Evolutionary conservation across 345 rosid genomes (phyloP).

Genomic region (Moricandia moricandioides): DNA sequence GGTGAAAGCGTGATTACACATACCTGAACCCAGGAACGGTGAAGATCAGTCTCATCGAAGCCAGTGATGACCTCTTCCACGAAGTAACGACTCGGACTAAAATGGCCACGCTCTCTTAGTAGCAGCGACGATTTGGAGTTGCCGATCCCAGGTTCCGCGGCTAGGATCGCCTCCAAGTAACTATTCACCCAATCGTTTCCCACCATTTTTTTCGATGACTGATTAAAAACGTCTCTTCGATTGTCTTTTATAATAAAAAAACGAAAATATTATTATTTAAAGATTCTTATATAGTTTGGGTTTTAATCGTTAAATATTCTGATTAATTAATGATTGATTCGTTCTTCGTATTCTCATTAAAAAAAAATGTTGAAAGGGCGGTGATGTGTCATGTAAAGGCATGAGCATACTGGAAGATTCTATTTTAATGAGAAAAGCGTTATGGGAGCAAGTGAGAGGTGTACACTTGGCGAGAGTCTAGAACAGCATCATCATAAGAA

Average conservation of each 20-base stretch:
- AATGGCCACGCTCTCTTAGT: slow-evolving; percentile 75
- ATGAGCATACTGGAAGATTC: background rate
- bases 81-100: slow-evolving; percentile 74
- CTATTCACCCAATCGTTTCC: slow-evolving; percentile 45
- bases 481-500: background rate
- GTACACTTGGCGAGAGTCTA: slow-evolving; percentile 4
- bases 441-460: background rate
- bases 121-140: slow-evolving; percentile 48
- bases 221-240: background rate
- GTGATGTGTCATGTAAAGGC: slow-evolving; percentile 7
- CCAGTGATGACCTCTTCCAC: slow-evolving; percentile 78
- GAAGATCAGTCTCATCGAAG: slow-evolving; percentile 87
- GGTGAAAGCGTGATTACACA: background rate
- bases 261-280: no score
- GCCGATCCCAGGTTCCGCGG: slow-evolving; percentile 32
- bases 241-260: background rate
- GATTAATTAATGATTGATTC: background rate
- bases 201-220: slow-evolving; percentile 19
- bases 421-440: background rate
- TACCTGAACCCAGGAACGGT: slow-evolving; percentile 82
- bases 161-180: slow-evolving; percentile 40
- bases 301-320: background rate
- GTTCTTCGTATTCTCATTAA: background rate
- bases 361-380: background rate
- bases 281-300: background rate